A percentile compares a stretch with the other conserved stretches of the same genome.
These are phyloP conservation scores for Hymenotorrendiella dingleyae DNA, from an alignment of 2,329 filamentous ascomycete species.

Conservation along the genomic window DNA sequence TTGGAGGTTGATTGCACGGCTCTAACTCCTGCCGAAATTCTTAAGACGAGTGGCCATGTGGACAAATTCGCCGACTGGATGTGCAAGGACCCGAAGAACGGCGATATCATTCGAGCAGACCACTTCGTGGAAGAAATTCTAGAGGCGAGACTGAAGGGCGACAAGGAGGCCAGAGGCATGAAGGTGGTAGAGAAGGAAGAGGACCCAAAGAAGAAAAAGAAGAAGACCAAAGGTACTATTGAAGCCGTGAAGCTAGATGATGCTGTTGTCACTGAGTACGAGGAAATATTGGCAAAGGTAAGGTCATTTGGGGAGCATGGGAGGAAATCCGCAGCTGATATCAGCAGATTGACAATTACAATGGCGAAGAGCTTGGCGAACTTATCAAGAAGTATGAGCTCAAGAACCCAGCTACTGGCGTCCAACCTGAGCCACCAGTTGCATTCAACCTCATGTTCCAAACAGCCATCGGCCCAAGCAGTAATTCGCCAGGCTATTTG, in stretches of 20 bases:
- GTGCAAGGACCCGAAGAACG: conserved; percentile 97
- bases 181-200: conserved; percentile 73
- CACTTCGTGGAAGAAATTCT: conserved; percentile 95
- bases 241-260: conserved; percentile 84
- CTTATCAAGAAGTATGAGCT: conserved; percentile 90
- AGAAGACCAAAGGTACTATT: conserved; percentile 72
- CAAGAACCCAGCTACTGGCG: conserved; percentile 76
- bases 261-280: conserved; percentile 79
- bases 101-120: conserved; percentile 92
- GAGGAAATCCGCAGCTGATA: conserved; percentile 12
- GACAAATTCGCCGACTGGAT: conserved; percentile 96
- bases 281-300: conserved; percentile 75
- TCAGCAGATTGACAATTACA: conserved; percentile 80
- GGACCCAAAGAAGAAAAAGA: conserved; percentile 71
- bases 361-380: conserved; percentile 75
- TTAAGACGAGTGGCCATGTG: conserved; percentile 95
- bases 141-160: conserved; percentile 77
- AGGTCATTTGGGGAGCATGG: neutral
- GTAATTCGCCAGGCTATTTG: conserved; percentile 78
- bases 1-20: conserved; percentile 78
- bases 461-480: conserved; percentile 87
- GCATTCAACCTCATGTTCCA: conserved; percentile 99
- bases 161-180: conserved; percentile 86
- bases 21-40: conserved; percentile 84
- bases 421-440: conserved; percentile 72